These are phyloP conservation scores for Rugosomyces carneus DNA, from an alignment of 1,284 basidiomycete species.

Conservation along the genomic window DNA sequence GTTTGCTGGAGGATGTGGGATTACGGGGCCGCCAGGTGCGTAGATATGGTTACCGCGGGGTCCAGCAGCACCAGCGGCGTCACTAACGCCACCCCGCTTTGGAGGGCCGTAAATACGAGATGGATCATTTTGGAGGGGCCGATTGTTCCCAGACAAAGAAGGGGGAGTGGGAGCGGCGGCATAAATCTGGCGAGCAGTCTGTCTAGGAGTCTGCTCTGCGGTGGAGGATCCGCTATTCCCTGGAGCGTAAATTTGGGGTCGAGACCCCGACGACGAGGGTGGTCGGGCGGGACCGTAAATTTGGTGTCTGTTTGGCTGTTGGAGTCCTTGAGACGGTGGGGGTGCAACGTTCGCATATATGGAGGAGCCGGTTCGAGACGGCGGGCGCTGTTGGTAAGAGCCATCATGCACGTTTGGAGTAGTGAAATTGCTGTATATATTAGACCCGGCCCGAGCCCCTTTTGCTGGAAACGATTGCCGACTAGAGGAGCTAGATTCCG, in stretches of 20 bases:
- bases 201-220: background rate
- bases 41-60: background rate
- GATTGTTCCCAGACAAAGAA: background rate
- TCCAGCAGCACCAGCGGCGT: background rate
- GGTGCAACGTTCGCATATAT: constrained; percentile 1
- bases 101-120: constrained; percentile 1
- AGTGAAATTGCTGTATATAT: background rate
- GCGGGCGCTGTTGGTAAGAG: background rate
- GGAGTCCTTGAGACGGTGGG: too few relatives aligned
- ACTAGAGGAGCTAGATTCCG: background rate
- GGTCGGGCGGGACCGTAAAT: background rate
- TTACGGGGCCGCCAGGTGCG: background rate
- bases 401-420: background rate
- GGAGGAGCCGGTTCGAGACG: background rate
- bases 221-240: background rate
- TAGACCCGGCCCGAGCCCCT: background rate
- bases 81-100: background rate
- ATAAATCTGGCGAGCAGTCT: background rate
- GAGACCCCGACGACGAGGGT: background rate
- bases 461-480: background rate
- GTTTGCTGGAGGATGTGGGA: background rate
- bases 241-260: background rate
- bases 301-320: too few relatives aligned
- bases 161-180: background rate
- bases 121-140: background rate